Evolutionary conservation across 805 yeast species (phyloP).

Genomic region (Metschnikowia colocasiae): DNA sequence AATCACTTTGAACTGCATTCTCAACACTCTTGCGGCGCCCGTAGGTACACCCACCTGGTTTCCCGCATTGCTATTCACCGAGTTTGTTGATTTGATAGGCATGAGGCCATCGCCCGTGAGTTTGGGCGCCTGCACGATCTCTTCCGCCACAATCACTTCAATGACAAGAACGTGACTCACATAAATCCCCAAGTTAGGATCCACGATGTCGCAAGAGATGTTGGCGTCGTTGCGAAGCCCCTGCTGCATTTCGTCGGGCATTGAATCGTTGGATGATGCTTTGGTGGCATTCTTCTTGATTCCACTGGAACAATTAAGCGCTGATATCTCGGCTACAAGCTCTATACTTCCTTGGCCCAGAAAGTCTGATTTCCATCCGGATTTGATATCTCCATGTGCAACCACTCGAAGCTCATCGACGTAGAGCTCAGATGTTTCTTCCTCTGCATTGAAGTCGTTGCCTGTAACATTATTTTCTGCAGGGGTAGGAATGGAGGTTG

Average conservation of each 20-base stretch:
- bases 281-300: constrained; percentile 40
- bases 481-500: background rate
- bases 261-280: constrained; percentile 38
- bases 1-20: constrained; percentile 89
- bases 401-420: constrained; percentile 73
- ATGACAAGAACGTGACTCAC: constrained; percentile 75
- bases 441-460: background rate
- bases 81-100: constrained; percentile 25
- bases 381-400: constrained; percentile 73
- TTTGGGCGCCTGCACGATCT: constrained; percentile 37
- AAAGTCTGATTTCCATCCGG: constrained; percentile 96
- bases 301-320: constrained; percentile 57
- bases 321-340: constrained; percentile 65
- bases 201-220: constrained; percentile 76
- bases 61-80: constrained; percentile 11
- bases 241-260: constrained; percentile 24
- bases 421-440: constrained; percentile 33
- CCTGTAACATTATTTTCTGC: background rate
- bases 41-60: constrained; percentile 66
- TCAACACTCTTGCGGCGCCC: constrained; percentile 88
- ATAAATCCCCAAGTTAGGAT: constrained; percentile 71
- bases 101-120: constrained; percentile 17
- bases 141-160: constrained; percentile 95
- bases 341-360: constrained; percentile 75
- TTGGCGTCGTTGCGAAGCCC: constrained; percentile 43